These are phyloP conservation scores for Pouteria campechiana DNA, from an alignment of 179 eudicot species.

Conservation along the genomic window DNA sequence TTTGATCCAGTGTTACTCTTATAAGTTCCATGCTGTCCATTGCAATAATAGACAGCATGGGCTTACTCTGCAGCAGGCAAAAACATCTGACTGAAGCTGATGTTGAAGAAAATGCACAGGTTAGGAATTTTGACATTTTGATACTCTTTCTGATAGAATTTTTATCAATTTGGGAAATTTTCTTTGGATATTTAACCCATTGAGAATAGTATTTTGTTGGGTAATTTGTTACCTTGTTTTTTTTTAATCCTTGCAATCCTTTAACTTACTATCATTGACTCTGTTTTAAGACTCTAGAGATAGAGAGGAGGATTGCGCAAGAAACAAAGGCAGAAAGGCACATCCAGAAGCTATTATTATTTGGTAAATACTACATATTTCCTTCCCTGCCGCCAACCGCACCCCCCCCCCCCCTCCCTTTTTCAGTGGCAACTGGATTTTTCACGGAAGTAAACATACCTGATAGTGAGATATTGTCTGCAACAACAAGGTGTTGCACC, in stretches of 20 bases:
- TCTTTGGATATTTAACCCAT: background rate
- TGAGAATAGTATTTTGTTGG: background rate
- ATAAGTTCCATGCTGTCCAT: conserved; percentile 4
- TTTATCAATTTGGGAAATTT: no score
- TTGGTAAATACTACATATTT: conserved; percentile 31
- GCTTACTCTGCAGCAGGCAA: conserved; percentile 75
- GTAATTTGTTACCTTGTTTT: background rate
- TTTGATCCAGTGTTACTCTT: background rate
- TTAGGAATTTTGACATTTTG: conserved; percentile 3
- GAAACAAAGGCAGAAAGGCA: conserved; percentile 88
- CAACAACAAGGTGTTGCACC: background rate
- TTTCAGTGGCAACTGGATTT: no score
- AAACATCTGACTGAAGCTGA: conserved; percentile 46
- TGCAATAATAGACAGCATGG: conserved; percentile 34
- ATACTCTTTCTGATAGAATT: background rate
- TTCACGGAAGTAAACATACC: background rate
- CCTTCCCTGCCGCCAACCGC: background rate
- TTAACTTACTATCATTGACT: background rate
- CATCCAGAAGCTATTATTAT: conserved; percentile 82
- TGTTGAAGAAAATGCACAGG: conserved; percentile 66
- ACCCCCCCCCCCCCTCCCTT: background rate
- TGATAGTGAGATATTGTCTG: no score
- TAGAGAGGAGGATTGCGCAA: conserved; percentile 82
- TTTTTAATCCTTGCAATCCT: background rate
- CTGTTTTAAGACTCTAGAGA: conserved; percentile 57